Percentiles rank a stretch among this genome's conserved stretches.
These are phyloP conservation scores for Pythium monospermum DNA, from an alignment of 352 stramenopile genomes.

Conservation along the genomic window DNA sequence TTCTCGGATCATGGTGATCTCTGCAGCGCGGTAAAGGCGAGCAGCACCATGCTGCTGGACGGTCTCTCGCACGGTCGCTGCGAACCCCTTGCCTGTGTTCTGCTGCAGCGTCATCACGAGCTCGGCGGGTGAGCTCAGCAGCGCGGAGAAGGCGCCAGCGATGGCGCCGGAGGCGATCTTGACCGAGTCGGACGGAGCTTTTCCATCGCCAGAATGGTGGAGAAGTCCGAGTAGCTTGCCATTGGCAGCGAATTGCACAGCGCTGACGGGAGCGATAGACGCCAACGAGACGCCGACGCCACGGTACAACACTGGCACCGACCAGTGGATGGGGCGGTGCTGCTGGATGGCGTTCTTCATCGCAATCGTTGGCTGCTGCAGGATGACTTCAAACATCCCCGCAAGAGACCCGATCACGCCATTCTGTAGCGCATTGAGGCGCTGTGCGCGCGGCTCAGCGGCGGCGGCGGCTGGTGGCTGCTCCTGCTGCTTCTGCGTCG, in stretches of 20 bases:
- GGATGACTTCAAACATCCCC: constrained; percentile 78
- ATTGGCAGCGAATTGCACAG: constrained; percentile 77
- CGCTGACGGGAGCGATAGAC: constrained; percentile 76
- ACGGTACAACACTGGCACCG: constrained; percentile 57
- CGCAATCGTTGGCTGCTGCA: constrained; percentile 80
- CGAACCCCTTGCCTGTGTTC: constrained; percentile 70
- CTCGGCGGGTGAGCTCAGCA: constrained; percentile 66
- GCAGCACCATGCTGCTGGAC: constrained; percentile 33
- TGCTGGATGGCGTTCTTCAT: constrained; percentile 87
- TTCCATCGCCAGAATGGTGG: constrained; percentile 21
- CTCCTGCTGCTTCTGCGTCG: constrained; percentile 1
- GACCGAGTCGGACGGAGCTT: constrained; percentile 31
- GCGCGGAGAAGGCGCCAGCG: constrained; percentile 54
- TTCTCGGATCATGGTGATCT: constrained; percentile 58
- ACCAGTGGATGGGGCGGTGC: constrained; percentile 58
- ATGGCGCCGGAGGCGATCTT: constrained; percentile 63
- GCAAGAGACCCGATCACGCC: constrained; percentile 71
- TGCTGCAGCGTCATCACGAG: constrained; percentile 87
- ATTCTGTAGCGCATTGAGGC: constrained; percentile 67
- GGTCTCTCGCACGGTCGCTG: constrained; percentile 52
- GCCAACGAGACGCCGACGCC: constrained; percentile 71
- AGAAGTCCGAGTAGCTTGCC: constrained; percentile 54
- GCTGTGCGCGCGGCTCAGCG: constrained; percentile 43
- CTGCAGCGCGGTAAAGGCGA: constrained; percentile 57
- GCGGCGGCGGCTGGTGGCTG: too few relatives aligned